Evolutionary conservation across 441 rosid species (phyloP).

Genomic region (Theobroma grandiflorum): DNA sequence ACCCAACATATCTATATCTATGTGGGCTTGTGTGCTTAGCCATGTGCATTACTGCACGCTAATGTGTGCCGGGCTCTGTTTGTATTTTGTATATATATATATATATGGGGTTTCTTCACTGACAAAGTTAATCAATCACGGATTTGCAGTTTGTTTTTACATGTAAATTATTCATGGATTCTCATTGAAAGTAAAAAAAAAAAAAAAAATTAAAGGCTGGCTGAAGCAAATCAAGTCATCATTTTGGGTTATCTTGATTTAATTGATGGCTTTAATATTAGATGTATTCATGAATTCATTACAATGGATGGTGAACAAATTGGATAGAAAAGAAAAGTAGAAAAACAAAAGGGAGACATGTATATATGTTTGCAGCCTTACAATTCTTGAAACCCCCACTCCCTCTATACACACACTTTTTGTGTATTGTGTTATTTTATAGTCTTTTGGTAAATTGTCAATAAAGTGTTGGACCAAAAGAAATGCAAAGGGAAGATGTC

Average conservation of each 20-base stretch:
- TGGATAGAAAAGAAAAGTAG: constrained; percentile 10
- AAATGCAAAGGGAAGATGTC: not conserved
- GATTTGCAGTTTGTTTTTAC: not conserved
- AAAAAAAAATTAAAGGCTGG: too few species aligned
- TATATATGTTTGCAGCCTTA: constrained; percentile 19
- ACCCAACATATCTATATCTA: too few species aligned
- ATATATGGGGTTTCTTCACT: not conserved
- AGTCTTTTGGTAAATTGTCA: constrained; percentile 15
- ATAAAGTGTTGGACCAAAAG: constrained; percentile 21
- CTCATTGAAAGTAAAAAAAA: not conserved
- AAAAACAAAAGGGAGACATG: not conserved
- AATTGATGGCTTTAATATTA: not conserved
- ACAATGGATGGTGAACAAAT: not conserved
- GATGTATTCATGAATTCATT: not conserved
- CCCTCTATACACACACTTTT: constrained; percentile 2
- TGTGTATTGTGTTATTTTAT: not conserved
- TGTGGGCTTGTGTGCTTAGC: constrained; percentile 16
- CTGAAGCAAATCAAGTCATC: not conserved
- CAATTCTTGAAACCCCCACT: constrained; percentile 6
- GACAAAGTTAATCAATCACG: not conserved
- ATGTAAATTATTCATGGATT: constrained; percentile 1
- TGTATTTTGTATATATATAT: not conserved
- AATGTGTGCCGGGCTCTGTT: not conserved
- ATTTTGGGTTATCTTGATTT: not conserved
- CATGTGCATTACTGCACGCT: constrained; percentile 13